Conservation (phyloP, 306 rosid genomes). For the Vachellia pachyceras region DNA sequence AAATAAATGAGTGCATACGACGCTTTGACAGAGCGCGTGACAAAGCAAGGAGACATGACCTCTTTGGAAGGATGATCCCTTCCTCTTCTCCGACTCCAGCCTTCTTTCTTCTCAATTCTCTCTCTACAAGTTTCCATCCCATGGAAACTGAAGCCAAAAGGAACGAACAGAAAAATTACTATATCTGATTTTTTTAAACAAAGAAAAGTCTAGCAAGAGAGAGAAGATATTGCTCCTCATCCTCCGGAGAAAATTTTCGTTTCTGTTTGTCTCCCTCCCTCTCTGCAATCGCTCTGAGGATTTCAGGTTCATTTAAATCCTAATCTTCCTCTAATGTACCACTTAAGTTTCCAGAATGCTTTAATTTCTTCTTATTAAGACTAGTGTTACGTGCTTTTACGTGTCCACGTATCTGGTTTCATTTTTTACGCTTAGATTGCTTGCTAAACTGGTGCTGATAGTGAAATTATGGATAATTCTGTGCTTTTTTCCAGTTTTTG, state of each 20-base stretch:
- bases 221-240: neutral
- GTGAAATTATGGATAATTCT: neutral
- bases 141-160: neutral
- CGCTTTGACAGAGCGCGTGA: conserved; percentile 17
- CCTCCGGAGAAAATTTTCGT: neutral
- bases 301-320: conserved; percentile 12
- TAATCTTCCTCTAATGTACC: neutral
- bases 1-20: neutral
- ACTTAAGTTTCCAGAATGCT: neutral
- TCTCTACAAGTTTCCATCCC: neutral
- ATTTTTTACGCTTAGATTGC: neutral
- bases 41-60: neutral
- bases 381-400: neutral
- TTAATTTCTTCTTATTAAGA: neutral
- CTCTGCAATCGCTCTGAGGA: conserved; percentile 5
- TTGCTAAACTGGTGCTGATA: conserved; percentile 1
- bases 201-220: neutral
- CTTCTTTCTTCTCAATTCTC: conserved; percentile 9
- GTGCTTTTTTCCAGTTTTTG: neutral
- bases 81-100: neutral
- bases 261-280: neutral
- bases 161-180: neutral
- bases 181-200: neutral
- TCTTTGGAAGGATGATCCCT: conserved; percentile 4
- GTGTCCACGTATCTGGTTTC: neutral